Conservation (phyloP, 73 alveolate species). For the Tetrahymena borealis region DNA sequence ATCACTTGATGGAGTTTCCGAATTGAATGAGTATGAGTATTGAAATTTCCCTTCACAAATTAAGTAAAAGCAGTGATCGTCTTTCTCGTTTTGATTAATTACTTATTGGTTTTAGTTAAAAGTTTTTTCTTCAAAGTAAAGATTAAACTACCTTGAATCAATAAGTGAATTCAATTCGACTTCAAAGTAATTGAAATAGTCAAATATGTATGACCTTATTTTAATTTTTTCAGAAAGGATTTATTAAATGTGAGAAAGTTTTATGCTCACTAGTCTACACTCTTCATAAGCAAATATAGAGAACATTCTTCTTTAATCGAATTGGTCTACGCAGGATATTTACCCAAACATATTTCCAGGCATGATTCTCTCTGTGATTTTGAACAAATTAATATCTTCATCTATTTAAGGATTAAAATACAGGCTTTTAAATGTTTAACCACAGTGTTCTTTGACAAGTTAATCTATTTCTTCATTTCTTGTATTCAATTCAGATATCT, state of each 20-base stretch:
- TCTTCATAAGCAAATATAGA: neutral
- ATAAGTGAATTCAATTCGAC: neutral
- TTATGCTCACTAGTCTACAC: neutral
- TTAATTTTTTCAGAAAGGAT: neutral
- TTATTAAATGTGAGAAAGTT: neutral
- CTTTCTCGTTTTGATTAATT: neutral
- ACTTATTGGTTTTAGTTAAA: neutral
- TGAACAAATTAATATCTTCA: neutral
- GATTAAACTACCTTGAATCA: neutral
- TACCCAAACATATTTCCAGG: neutral
- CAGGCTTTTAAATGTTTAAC: neutral
- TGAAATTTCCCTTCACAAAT: neutral
- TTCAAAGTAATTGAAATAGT: neutral
- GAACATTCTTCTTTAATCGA: neutral
- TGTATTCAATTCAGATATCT: neutral
- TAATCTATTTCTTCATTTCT: neutral
- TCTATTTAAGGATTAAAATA: neutral
- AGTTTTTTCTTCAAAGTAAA: neutral
- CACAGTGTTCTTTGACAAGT: neutral
- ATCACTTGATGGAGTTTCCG: no score
- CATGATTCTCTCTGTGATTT: neutral
- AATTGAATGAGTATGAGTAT: neutral
- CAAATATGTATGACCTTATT: neutral
- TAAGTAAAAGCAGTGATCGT: neutral
- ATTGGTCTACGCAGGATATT: neutral